phyloP scores from a whole-genome alignment of 768 basidiomycete genomes.

The Daedaleopsis nitida region DNA sequence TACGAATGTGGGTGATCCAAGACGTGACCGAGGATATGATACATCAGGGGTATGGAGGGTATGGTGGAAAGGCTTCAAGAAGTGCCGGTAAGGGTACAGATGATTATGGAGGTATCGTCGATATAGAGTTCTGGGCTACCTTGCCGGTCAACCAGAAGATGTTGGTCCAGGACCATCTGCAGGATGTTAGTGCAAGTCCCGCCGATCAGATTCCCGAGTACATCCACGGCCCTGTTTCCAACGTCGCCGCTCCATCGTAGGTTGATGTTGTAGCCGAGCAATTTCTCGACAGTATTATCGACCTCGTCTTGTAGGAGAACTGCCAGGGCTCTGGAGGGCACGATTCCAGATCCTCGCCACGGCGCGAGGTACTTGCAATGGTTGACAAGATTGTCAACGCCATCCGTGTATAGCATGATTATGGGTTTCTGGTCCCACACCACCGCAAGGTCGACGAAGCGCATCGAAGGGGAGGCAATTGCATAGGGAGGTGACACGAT shows the following conservation, averaged over 20 bases:
- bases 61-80: neutral
- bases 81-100: neutral
- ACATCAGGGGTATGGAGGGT: neutral
- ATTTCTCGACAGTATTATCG: neutral
- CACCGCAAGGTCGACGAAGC: neutral
- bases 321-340: neutral
- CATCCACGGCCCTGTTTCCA: neutral
- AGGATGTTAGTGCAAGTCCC: neutral
- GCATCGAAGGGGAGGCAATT: neutral
- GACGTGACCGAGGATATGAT: too few species aligned
- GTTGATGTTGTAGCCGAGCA: neutral
- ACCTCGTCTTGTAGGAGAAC: constrained; percentile 3
- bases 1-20: too few species aligned
- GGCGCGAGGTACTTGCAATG: neutral
- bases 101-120: neutral
- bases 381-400: constrained; percentile 2
- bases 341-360: neutral
- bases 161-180: constrained; percentile 1
- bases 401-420: constrained; percentile 1
- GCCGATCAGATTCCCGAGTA: neutral
- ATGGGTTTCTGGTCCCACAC: neutral
- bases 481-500: constrained; percentile 2
- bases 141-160: neutral
- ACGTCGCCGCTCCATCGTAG: neutral
- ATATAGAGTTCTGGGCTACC: neutral